Evolutionary conservation across 2,329 filamentous ascomycete species (phyloP), one percentile per base, ranked within the genome.

Genomic region (Stachybotrys echinatus): DNA sequence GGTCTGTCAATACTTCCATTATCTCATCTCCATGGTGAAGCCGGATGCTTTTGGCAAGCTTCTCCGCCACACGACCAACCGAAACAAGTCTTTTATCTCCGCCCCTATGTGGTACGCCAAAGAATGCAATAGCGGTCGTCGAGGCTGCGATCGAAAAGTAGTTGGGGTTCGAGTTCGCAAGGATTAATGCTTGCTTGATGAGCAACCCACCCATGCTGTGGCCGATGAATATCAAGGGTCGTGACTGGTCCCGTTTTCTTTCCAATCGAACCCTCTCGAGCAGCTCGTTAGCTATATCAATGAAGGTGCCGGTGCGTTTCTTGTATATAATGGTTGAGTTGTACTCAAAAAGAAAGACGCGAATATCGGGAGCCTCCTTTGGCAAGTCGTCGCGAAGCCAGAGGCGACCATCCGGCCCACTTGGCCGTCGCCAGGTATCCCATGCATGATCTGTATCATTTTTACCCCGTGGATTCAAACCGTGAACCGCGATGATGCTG

Each of bases 181-280:
- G 48, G 45, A 51, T 31, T 7, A 51, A 27, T n/a, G 49, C 49
- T 22, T 51, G 49, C 18, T 51, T 51, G 20, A 51, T 48, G 3
- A 48, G n/a, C 1, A 51, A n/a, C 8, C 49, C 49, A 12, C 49
- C 49, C 18, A 51, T 22, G 17, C 49, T 42, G 22, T 51, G 49
- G 3, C 39, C 49, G 2, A 51, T 8, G 12, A 51, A 45, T 12
- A 51, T 12, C 10, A 51, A 23, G 3, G 49, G 49, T 12, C 27
- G 27, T 7, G 27, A 31, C 27, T 31, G 7, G 6, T 7, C 7
- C 7, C 27, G 7, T 6, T 46, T 18, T 23, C 48, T 23, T 23
- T 46, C 17, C 3, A 42, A 18, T 14, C 43, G 6, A 4, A 50
- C 23, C 6, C 31, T 34, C 18, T 50, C 48, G 14, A 50, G 48